Evolutionary conservation across 2,329 filamentous ascomycete genomes (phyloP).

Genomic region (Epichloe brachyelytri): DNA sequence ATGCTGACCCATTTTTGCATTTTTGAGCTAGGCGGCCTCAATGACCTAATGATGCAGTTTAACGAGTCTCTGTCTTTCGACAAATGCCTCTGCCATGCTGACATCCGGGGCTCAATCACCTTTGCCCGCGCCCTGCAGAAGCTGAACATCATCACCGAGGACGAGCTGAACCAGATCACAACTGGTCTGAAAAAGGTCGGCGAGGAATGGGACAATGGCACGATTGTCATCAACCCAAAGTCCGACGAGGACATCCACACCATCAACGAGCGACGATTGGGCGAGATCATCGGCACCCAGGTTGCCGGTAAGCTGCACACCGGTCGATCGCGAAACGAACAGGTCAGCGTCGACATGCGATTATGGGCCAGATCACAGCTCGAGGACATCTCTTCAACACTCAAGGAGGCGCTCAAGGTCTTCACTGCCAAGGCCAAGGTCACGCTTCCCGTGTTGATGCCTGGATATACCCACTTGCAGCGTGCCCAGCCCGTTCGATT

Average conservation of each 20-base stretch:
- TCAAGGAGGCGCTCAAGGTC: background rate
- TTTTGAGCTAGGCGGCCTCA: slow-evolving; percentile 4
- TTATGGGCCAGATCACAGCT: slow-evolving; percentile 37
- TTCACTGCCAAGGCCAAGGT: background rate
- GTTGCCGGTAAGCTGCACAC: slow-evolving; percentile 48
- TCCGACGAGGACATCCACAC: slow-evolving; percentile 30
- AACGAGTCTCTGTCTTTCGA: slow-evolving; percentile 58
- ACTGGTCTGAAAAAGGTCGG: background rate
- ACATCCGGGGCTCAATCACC: slow-evolving; percentile 52
- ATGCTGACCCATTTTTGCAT: background rate
- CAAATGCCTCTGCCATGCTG: slow-evolving; percentile 50
- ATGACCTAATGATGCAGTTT: slow-evolving; percentile 27
- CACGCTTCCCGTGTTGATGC: slow-evolving; percentile 12
- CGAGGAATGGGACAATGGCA: slow-evolving; percentile 16
- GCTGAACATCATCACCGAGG: slow-evolving; percentile 42
- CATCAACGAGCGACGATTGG: slow-evolving; percentile 42
- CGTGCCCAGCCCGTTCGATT: slow-evolving; percentile 14
- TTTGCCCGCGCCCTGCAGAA: slow-evolving; percentile 52
- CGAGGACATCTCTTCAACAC: slow-evolving; percentile 8
- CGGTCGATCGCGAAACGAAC: slow-evolving; percentile 56
- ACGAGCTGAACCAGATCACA: background rate
- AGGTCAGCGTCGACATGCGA: slow-evolving; percentile 61
- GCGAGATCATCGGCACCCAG: slow-evolving; percentile 53
- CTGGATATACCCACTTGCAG: slow-evolving; percentile 17
- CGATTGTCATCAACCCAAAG: slow-evolving; percentile 14